Percentiles rank a stretch among this genome's conserved stretches.
phyloP scores from a whole-genome alignment of 2,329 filamentous ascomycete species.

The Fusarium falciforme region DNA sequence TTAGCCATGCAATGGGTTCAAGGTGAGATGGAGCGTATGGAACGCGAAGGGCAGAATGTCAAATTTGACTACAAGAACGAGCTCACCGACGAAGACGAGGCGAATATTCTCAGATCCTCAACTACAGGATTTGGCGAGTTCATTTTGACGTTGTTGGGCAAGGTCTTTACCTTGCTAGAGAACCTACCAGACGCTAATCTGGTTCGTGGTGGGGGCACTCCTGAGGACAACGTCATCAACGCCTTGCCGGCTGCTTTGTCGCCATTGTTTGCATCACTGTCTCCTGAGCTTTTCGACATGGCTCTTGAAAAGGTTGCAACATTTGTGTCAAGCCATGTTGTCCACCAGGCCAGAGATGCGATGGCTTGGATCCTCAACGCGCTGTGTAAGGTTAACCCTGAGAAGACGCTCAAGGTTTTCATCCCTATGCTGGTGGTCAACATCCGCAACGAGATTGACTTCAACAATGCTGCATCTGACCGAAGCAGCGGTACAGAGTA shows the following conservation, averaged over 20 bases:
- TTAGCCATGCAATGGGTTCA: conserved; percentile 94
- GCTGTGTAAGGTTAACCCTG: conserved; percentile 93
- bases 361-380: conserved; percentile 99
- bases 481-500: conserved; percentile 94
- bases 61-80: conserved; percentile 87
- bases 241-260: conserved; percentile 91
- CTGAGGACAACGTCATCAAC: conserved; percentile 97
- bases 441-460: conserved; percentile 96
- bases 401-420: conserved; percentile 91
- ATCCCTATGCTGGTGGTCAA: conserved; percentile 90
- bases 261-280: conserved; percentile 89
- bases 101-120: conserved; percentile 88
- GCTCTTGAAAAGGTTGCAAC: conserved; percentile 91
- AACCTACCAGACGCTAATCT: conserved; percentile 93
- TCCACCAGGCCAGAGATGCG: conserved; percentile 95
- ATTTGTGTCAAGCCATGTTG: conserved; percentile 93
- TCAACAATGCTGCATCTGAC: conserved; percentile 95
- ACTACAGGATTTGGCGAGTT: conserved; percentile 96
- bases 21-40: conserved; percentile 92
- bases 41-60: conserved; percentile 85
- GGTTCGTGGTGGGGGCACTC: conserved; percentile 83
- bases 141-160: conserved; percentile 87
- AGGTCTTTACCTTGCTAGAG: conserved; percentile 94
- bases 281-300: conserved; percentile 92
- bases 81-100: conserved; percentile 87